Percentiles rank a stretch among this genome's conserved stretches.
Conservation (phyloP, 1,284 basidiomycete genomes). For the Phylloboletellus chloephorus region DNA sequence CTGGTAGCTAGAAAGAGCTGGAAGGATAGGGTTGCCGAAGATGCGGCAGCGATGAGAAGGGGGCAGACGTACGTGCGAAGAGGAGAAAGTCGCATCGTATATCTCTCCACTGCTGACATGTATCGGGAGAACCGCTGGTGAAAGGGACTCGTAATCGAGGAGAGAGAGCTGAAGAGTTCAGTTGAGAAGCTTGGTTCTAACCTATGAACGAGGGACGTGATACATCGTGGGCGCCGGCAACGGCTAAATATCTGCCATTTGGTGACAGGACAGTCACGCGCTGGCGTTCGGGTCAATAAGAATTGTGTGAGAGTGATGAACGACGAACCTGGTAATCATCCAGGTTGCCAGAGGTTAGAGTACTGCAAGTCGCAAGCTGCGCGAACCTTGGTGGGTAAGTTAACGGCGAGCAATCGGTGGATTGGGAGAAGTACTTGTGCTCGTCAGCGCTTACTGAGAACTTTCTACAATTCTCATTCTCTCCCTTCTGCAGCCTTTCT, state of each 20-base stretch:
- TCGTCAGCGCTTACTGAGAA: conserved; percentile 54
- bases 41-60: neutral
- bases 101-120: conserved; percentile 59
- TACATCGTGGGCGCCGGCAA: conserved; percentile 64
- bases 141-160: conserved; percentile 62
- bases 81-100: conserved; percentile 66
- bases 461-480: conserved; percentile 80
- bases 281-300: conserved; percentile 36
- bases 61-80: conserved; percentile 40
- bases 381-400: conserved; percentile 42
- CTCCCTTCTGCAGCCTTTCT: conserved; percentile 55
- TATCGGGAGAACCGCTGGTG: conserved; percentile 43
- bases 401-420: conserved; percentile 3
- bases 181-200: conserved; percentile 13
- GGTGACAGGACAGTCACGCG: conserved; percentile 75
- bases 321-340: conserved; percentile 78
- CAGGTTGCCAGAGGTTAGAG: conserved; percentile 50
- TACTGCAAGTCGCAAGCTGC: conserved; percentile 51
- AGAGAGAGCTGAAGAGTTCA: conserved; percentile 53
- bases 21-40: conserved; percentile 7
- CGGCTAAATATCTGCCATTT: conserved; percentile 52
- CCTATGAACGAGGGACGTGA: conserved; percentile 2
- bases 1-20: conserved; percentile 66
- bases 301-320: neutral
- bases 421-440: conserved; percentile 17